Evolutionary conservation across 1,139 yeast genomes (phyloP).

Genomic region (Ogataea hybrid): DNA sequence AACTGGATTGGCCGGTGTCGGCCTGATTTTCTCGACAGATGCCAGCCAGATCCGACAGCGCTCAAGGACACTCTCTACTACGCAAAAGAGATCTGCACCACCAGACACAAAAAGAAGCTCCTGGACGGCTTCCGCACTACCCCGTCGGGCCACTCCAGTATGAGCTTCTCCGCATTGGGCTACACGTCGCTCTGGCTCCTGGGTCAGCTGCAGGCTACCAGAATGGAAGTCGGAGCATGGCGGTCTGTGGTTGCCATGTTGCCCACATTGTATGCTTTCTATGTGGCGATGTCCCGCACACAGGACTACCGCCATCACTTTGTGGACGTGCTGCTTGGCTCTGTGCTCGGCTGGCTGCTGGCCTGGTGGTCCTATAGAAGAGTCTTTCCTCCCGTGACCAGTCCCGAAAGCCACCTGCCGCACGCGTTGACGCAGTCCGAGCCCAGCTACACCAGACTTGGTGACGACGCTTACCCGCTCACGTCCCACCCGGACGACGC

Average conservation of each 20-base stretch:
- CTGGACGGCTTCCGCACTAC: conserved; percentile 78
- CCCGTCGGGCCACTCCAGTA: conserved; percentile 79
- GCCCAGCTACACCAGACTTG: conserved; percentile 2
- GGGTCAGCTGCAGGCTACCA: conserved; percentile 49
- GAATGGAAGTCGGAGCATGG: conserved; percentile 38
- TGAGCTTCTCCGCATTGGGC: conserved; percentile 65
- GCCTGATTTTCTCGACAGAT: conserved; percentile 75
- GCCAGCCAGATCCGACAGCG: conserved; percentile 48
- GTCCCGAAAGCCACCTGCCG: conserved; percentile 31
- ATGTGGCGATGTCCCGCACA: conserved; percentile 58
- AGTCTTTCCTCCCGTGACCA: conserved; percentile 35
- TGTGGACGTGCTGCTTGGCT: conserved; percentile 62
- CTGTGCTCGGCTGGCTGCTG: conserved; percentile 45
- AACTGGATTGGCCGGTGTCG: conserved; percentile 78
- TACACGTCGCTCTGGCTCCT: conserved; percentile 61
- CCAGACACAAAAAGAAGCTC: conserved; percentile 30
- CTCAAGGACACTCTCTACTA: conserved; percentile 39
- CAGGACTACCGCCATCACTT: conserved; percentile 81
- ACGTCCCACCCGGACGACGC: conserved; percentile 8
- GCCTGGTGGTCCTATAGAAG: conserved; percentile 49
- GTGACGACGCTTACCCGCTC: conserved; percentile 7
- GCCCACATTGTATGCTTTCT: conserved; percentile 44
- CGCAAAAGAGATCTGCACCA: conserved; percentile 55
- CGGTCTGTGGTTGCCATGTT: conserved; percentile 33
- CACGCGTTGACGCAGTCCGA: conserved; percentile 9